Evolutionary conservation across 2,329 filamentous ascomycete genomes (phyloP).

Genomic region (Aspergillus texensis): DNA sequence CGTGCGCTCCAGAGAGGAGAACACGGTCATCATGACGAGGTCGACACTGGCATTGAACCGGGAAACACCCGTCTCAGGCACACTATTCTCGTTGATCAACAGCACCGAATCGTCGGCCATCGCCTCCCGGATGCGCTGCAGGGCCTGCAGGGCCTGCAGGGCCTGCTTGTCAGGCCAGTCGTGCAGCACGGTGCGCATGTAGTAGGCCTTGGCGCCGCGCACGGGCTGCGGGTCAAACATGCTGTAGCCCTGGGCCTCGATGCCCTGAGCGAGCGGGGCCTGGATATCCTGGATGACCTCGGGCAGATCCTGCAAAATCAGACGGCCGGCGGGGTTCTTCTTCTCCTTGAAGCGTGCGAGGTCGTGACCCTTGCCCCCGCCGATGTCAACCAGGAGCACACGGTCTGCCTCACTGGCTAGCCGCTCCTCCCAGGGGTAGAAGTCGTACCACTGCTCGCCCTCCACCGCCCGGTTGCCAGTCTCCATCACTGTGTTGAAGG

Average conservation of each 20-base stretch:
- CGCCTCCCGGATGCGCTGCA: conserved; percentile 15
- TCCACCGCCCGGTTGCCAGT: neutral
- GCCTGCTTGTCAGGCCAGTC: conserved; percentile 32
- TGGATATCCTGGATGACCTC: conserved; percentile 16
- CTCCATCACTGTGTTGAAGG: conserved; percentile 33
- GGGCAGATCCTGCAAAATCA: conserved; percentile 8
- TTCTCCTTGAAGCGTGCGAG: neutral
- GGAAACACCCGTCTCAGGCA: conserved; percentile 10
- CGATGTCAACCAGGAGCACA: conserved; percentile 23
- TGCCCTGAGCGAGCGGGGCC: neutral
- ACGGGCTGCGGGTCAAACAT: conserved; percentile 47
- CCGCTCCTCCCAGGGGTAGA: neutral
- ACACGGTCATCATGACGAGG: conserved; percentile 21
- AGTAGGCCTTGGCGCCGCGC: conserved; percentile 41
- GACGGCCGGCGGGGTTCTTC: neutral
- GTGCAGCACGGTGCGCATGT: conserved; percentile 35
- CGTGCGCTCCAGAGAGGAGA: conserved; percentile 17
- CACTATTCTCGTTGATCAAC: conserved; percentile 18
- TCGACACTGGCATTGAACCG: conserved; percentile 10
- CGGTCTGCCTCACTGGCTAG: neutral
- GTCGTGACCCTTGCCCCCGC: conserved; percentile 7
- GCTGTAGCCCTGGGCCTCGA: conserved; percentile 4
- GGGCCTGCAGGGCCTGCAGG: conserved; percentile 9
- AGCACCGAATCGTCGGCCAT: conserved; percentile 20
- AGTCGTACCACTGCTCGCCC: neutral